Conservation (phyloP, 2,329 filamentous ascomycete genomes). For the Ceratocystis alfenasii region DNA sequence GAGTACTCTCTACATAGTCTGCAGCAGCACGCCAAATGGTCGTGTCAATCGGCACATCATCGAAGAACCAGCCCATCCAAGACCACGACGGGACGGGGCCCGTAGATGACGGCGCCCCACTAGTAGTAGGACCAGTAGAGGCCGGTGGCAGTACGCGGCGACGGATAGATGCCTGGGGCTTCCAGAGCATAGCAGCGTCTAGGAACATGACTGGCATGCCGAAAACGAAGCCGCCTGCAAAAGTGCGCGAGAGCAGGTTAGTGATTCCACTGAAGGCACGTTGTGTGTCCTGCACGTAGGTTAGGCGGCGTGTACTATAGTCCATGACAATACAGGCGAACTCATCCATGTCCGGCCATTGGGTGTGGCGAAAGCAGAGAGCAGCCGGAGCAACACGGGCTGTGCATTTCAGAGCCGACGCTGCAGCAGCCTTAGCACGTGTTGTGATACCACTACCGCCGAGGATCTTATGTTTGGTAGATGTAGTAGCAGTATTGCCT, state of each 20-base stretch:
- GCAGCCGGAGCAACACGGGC: constrained; percentile 28
- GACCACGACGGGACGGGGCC: constrained; percentile 36
- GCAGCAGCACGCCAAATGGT: constrained; percentile 34
- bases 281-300: constrained; percentile 34
- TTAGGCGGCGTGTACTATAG: constrained; percentile 33
- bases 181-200: constrained; percentile 36
- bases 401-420: constrained; percentile 28
- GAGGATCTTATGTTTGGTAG: constrained; percentile 24
- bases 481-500: background rate
- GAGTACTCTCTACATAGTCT: constrained; percentile 34
- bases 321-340: constrained; percentile 36
- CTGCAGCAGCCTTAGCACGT: background rate
- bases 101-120: constrained; percentile 25
- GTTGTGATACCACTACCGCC: constrained; percentile 18
- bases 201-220: constrained; percentile 38
- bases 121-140: constrained; percentile 1
- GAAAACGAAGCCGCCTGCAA: constrained; percentile 35
- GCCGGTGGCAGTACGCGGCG: constrained; percentile 25
- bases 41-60: constrained; percentile 34
- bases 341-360: constrained; percentile 38
- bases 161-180: constrained; percentile 34
- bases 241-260: constrained; percentile 33
- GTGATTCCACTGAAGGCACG: constrained; percentile 36
- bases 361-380: constrained; percentile 32
- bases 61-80: constrained; percentile 40